Base-by-base conservation (phyloP, 495 filamentous ascomycete genomes). In the Neurospora sp. region DNA sequence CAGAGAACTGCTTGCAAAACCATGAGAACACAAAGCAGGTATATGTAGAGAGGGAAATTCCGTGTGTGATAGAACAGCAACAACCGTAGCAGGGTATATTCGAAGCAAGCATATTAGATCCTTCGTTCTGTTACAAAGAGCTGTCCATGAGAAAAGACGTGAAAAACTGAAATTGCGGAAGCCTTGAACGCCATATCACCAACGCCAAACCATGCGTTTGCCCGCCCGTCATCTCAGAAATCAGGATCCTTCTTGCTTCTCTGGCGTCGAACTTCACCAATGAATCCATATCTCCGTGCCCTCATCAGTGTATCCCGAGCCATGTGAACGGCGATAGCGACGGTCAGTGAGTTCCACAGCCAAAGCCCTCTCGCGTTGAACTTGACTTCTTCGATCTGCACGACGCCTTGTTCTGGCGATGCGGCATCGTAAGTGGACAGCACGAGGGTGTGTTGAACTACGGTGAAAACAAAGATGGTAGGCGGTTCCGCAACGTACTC, bases 321-420 rank as follows among this genome's bases (percentile, higher is more conserved):
- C 65, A 79, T 70, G 61, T 78, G 75, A 65, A 80, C 70, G 4
- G 78, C 76, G 14, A 81, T 74, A 4, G 80, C 80, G 38, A 81
- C 42, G 12, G 78, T 77, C 40, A 81, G 39, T 5, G 80, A 77
- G 35, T 81, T 80, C 80, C 80, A 81, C 4, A 80, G 74, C 78
- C 78, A 81, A 59, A 73, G 70, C 1, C 77, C 76, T 35, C 77
- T 73, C 6, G 77, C 75, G 38, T 77, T 79, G 22, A 81, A 53
- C 1, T 12, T 40, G 41, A 80, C 31, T 41, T 73, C 69, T 38
- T 78, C 75, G 6, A 80, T 39, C 16, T 74, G 70, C 4, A 80
- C 71, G 3, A 81, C 72, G 20, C 73, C 70, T 44, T 71, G 75
- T 20, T 71, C 71, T 16, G 39, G 7, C 4, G 31, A 39, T 44